A percentile compares a stretch with the other conserved stretches of the same genome.
Evolutionary conservation across 2,329 filamentous ascomycete species (phyloP).

Genomic region (Dactylellina leptospora): DNA sequence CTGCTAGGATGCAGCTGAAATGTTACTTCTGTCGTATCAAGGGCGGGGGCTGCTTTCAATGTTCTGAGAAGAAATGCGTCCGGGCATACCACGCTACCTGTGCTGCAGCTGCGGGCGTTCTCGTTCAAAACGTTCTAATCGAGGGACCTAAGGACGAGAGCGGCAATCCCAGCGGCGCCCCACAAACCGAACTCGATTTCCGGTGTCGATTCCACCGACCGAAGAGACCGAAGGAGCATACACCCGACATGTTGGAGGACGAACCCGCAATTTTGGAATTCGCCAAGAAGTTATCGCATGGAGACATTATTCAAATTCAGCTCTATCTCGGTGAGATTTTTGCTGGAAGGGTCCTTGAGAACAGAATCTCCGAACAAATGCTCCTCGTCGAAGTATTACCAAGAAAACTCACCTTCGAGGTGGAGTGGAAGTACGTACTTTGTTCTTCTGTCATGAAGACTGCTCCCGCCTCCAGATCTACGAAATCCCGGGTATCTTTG

Average conservation of each 20-base stretch:
- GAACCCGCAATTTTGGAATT: slow-evolving; percentile 74
- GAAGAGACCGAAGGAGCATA: slow-evolving; percentile 80
- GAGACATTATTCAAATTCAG: slow-evolving; percentile 87
- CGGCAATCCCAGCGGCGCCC: slow-evolving; percentile 78
- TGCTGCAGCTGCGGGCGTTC: slow-evolving; percentile 87
- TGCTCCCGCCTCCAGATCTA: slow-evolving; percentile 12
- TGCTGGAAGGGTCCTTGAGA: slow-evolving; percentile 86
- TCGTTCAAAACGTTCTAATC: slow-evolving; percentile 80
- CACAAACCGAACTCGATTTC: slow-evolving; percentile 88
- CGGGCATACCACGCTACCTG: slow-evolving; percentile 95
- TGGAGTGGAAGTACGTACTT: slow-evolving; percentile 76
- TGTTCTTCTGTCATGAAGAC: slow-evolving; percentile 41
- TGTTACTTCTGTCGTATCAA: slow-evolving; percentile 89
- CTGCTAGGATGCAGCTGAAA: slow-evolving; percentile 87
- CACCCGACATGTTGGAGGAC: slow-evolving; percentile 74
- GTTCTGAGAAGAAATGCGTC: slow-evolving; percentile 91
- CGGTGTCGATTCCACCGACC: slow-evolving; percentile 92
- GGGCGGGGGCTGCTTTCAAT: slow-evolving; percentile 95
- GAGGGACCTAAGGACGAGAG: slow-evolving; percentile 89
- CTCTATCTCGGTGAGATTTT: slow-evolving; percentile 86
- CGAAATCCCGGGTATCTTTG: slow-evolving; percentile 23
- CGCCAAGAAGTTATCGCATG: slow-evolving; percentile 73
- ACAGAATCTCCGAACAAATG: slow-evolving; percentile 76
- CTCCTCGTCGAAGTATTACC: slow-evolving; percentile 84
- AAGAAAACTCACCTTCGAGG: slow-evolving; percentile 77